Evolutionary conservation across 345 rosid species (phyloP).

Genomic region (Eutrema japonicum): DNA sequence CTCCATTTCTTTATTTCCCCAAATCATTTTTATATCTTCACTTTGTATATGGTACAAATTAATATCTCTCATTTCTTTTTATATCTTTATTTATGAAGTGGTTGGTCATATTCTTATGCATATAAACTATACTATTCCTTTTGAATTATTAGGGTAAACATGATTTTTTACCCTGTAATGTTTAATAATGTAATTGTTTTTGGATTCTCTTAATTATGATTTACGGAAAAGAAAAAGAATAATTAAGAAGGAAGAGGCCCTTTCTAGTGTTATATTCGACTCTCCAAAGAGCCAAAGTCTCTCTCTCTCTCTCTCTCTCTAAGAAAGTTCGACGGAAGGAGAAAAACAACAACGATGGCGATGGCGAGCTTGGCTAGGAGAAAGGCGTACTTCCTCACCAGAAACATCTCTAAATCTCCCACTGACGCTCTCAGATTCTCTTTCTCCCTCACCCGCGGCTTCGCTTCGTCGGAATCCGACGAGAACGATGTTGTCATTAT

Average conservation of each 20-base stretch:
- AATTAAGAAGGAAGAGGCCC: conserved; percentile 1
- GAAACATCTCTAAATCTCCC: conserved; percentile 57
- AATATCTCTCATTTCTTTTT: not conserved
- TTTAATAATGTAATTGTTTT: not conserved
- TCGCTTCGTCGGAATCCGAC: conserved; percentile 82
- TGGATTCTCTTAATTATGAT: not conserved
- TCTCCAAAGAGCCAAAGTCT: conserved; percentile 31
- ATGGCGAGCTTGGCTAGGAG: conserved; percentile 87
- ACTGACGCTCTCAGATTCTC: conserved; percentile 62
- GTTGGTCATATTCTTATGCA: not conserved
- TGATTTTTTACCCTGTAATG: not conserved
- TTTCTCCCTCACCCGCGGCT: conserved; percentile 68
- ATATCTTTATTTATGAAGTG: not conserved
- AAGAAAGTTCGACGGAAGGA: conserved; percentile 22
- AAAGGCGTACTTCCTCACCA: conserved; percentile 62
- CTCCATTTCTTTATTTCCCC: not conserved
- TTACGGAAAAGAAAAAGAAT: not conserved
- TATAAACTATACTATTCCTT: not conserved
- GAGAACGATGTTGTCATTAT: conserved; percentile 94
- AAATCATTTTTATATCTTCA: not conserved
- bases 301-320: conserved; percentile 21
- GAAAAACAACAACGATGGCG: conserved; percentile 57
- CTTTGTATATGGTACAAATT: not conserved
- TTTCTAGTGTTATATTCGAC: conserved; percentile 31
- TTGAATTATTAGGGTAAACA: not conserved